Base-by-base conservation (phyloP, 2,329 filamentous ascomycete genomes). In the Ophiostoma perfectum region DNA sequence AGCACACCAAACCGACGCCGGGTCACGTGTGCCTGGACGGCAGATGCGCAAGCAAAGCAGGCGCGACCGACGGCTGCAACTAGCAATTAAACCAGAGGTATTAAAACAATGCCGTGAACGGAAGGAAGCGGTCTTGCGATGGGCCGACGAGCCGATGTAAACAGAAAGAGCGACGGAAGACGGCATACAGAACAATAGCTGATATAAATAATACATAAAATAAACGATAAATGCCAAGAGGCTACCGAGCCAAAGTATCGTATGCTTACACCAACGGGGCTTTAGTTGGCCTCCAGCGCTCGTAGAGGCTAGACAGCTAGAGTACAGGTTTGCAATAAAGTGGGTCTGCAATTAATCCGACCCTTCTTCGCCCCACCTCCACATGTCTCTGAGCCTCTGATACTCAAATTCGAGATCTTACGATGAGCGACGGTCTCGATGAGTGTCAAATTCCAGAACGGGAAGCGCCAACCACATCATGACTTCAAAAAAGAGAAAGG, bases 1-100 rank as follows among this genome's bases (percentile, higher is more conserved):
- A 47, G 27, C 27, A 55, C 69, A 67, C 67, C 69, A 70, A 67
- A 64, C 27, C 41, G 45, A 64, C 69, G 69, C 69, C 69, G 14
- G 63, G 49, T 66, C 69, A 70, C 69, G 69, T 70, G 69, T 36
- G 38, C 11, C 18, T 64, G 4, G 12, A 47, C 27, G 7, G 2
- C n/a, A 18, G n/a, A 7, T 55, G 4, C 6, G 8, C 4, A 9
- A 7, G 42, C 42, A 8, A 27, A 11, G n/a, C 49, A 55, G 18
- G 49, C 49, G 8, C 49, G n/a, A 27, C 49, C 12, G 42, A 12
- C 14, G 18, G 14, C 8, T 7, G 49, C 49, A 27, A 27, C 5
- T 27, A 27, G 1, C 27, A 27, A 27, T 27, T 27, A 27, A 27
- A 27, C 27, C 27, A 27, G 27, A 27, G 27, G 2, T 27, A 27